These are phyloP conservation scores for Fusarium graminum DNA, from an alignment of 2,329 filamentous ascomycete genomes.

Conservation along the genomic window DNA sequence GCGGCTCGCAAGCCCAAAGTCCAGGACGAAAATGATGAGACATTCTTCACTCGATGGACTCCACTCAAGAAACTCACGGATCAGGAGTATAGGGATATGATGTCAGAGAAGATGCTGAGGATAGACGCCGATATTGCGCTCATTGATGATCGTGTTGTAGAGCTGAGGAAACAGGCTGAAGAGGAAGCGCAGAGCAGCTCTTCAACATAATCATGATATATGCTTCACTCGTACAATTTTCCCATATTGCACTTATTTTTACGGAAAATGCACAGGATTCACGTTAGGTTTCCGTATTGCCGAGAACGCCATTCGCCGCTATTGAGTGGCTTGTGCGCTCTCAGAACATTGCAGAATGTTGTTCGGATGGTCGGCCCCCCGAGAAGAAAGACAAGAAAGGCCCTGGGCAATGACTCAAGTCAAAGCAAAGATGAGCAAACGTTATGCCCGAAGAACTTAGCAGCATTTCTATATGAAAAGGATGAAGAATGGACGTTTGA, in stretches of 20 bases:
- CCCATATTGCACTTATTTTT: not conserved
- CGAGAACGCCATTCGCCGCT: constrained; percentile 8
- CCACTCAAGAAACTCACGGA: constrained; percentile 78
- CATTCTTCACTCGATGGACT: constrained; percentile 74
- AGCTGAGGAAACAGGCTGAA: constrained; percentile 46
- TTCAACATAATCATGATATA: constrained; percentile 12
- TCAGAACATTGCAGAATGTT: constrained; percentile 17
- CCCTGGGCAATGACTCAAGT: not conserved
- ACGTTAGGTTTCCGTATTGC: not conserved
- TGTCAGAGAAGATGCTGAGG: constrained; percentile 77
- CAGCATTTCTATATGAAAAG: not conserved
- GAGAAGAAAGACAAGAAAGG: not conserved
- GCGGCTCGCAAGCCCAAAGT: constrained; percentile 44
- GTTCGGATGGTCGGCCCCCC: constrained; percentile 7
- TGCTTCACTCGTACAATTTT: not conserved
- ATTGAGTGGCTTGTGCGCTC: constrained; percentile 9
- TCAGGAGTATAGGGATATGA: constrained; percentile 77
- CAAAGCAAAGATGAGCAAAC: not conserved
- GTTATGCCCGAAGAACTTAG: not conserved
- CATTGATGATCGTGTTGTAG: constrained; percentile 78
- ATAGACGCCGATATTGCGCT: constrained; percentile 83
- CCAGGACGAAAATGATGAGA: constrained; percentile 55
- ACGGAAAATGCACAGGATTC: constrained; percentile 7
- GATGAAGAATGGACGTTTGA: not conserved
- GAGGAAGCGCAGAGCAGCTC: constrained; percentile 23